Evolutionary conservation across 176 grass and related monocot species (phyloP).

Genomic region (Aegilops longissima): DNA sequence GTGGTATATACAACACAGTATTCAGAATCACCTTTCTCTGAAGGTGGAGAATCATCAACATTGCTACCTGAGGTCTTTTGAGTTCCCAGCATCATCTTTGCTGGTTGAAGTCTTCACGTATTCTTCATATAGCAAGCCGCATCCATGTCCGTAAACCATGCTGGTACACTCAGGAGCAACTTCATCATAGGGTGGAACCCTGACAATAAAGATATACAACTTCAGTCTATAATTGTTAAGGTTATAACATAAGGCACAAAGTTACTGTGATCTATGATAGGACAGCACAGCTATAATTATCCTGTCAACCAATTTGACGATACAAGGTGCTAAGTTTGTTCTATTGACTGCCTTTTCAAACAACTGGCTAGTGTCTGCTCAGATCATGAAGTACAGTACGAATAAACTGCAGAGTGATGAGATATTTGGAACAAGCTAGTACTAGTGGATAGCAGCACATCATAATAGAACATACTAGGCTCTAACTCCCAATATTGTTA

Average conservation of each 20-base stretch:
- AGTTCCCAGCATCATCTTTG: not conserved
- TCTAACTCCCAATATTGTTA: not conserved
- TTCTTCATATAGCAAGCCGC: conserved; percentile 51
- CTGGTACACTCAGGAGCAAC: conserved; percentile 49
- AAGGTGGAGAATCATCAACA: not conserved
- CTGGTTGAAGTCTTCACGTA: not conserved
- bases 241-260: not conserved
- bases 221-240: not conserved
- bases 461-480: not conserved
- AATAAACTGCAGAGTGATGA: not conserved
- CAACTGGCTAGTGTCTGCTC: too few relatives aligned
- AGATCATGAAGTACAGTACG: not conserved
- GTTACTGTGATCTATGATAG: not conserved
- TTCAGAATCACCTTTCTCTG: not conserved
- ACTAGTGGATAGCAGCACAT: not conserved
- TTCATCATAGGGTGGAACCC: conserved; percentile 57
- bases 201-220: not conserved
- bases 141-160: conserved; percentile 55
- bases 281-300: not conserved
- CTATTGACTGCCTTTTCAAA: not conserved
- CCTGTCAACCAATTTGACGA: not conserved
- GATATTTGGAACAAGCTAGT: not conserved
- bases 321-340: not conserved
- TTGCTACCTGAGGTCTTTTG: not conserved
- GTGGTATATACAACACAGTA: not conserved